phyloP scores from a whole-genome alignment of 306 rosid species.

The Oemleria cerasiformis region DNA sequence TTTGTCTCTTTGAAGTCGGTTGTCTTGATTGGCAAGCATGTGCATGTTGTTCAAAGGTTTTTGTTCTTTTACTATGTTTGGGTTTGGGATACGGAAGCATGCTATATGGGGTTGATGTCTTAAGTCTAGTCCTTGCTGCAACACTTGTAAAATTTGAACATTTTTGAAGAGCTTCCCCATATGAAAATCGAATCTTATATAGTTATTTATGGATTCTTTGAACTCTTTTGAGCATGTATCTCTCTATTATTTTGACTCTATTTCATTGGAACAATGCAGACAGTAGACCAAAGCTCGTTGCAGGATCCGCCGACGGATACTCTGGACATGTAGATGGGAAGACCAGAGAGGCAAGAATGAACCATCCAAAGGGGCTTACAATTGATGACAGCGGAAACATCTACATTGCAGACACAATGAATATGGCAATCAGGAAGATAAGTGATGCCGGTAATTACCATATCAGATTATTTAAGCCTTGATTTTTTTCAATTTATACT shows the following conservation, averaged over 20 bases:
- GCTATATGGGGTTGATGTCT: background rate
- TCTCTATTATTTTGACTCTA: conserved; percentile 9
- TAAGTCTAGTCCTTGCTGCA: background rate
- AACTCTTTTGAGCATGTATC: background rate
- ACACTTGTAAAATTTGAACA: background rate
- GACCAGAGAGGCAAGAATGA: conserved; percentile 79
- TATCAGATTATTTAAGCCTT: background rate
- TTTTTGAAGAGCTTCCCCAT: background rate
- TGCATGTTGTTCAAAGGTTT: background rate
- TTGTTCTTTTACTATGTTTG: background rate
- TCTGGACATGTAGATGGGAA: conserved; percentile 86
- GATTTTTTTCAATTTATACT: background rate
- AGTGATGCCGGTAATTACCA: conserved; percentile 66
- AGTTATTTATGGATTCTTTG: background rate
- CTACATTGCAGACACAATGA: conserved; percentile 79
- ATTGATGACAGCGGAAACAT: conserved; percentile 92
- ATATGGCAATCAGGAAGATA: conserved; percentile 91
- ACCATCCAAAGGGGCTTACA: conserved; percentile 82
- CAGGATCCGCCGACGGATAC: conserved; percentile 86
- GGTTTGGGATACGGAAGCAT: background rate
- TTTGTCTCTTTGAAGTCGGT: background rate
- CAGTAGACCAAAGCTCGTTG: conserved; percentile 77
- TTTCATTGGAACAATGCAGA: conserved; percentile 51
- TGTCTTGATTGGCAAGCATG: background rate
- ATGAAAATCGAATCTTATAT: background rate